phyloP scores from a whole-genome alignment of 2,329 filamentous ascomycete species.

The Cladobotryum protrusum region DNA sequence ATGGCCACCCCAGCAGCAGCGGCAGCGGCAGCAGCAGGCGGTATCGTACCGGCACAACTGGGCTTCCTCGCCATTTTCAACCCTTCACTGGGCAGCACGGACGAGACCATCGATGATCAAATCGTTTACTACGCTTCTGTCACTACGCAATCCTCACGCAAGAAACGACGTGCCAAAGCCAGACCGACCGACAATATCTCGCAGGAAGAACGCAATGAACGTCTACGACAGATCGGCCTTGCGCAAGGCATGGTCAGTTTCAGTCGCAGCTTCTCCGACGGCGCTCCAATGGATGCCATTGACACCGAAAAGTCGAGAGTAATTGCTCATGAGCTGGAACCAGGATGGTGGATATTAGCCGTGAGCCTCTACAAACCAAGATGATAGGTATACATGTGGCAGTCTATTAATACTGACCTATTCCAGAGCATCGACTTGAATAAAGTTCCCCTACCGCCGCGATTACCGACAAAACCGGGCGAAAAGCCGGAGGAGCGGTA shows the following conservation, averaged over 20 bases:
- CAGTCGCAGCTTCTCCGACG: constrained; percentile 77
- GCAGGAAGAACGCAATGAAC: constrained; percentile 72
- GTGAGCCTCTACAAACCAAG: constrained; percentile 44
- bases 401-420: constrained; percentile 4
- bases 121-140: constrained; percentile 87
- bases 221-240: constrained; percentile 84
- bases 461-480: constrained; percentile 36
- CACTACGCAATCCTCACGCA: constrained; percentile 34
- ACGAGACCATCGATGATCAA: constrained; percentile 63
- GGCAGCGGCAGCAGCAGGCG: constrained; percentile 16
- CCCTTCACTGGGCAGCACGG: constrained; percentile 62
- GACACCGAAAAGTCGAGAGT: constrained; percentile 88
- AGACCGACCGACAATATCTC: constrained; percentile 40
- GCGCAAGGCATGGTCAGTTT: constrained; percentile 97
- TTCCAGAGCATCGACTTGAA: constrained; percentile 64
- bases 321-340: constrained; percentile 78
- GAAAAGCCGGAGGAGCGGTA: constrained; percentile 39
- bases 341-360: constrained; percentile 91
- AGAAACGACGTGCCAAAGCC: constrained; percentile 36
- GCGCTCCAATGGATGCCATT: constrained; percentile 70
- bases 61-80: constrained; percentile 95
- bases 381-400: neutral
- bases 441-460: constrained; percentile 56
- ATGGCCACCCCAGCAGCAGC: constrained; percentile 11
- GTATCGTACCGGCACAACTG: constrained; percentile 64